Evolutionary conservation across 768 basidiomycete genomes (phyloP).

Genomic region (Suillus decipiens): DNA sequence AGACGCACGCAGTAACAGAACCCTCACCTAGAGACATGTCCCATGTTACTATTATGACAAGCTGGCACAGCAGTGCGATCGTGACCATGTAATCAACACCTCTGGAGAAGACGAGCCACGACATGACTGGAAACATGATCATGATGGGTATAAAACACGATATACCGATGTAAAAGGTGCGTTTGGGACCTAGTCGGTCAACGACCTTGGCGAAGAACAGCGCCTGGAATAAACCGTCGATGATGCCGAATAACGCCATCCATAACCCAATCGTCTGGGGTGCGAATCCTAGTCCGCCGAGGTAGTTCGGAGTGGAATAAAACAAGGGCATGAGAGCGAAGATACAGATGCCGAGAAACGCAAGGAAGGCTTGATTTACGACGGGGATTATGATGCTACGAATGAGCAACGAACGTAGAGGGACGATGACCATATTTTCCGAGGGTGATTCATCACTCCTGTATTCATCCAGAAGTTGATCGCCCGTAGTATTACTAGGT

Average conservation of each 20-base stretch:
- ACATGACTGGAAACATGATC: conserved; percentile 26
- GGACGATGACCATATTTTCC: neutral
- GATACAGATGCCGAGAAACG: conserved; percentile 29
- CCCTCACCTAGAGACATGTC: conserved; percentile 59
- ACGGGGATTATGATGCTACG: conserved; percentile 26
- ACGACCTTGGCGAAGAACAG: conserved; percentile 27
- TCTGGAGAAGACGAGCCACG: conserved; percentile 14
- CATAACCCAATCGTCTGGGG: conserved; percentile 28
- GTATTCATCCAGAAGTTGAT: neutral
- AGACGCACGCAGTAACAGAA: neutral
- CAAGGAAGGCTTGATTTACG: conserved; percentile 31
- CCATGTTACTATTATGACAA: conserved; percentile 46
- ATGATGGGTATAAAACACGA: conserved; percentile 23
- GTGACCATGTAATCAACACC: conserved; percentile 43
- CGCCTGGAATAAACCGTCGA: conserved; percentile 27
- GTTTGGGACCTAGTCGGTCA: conserved; percentile 24
- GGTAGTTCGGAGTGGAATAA: conserved; percentile 26
- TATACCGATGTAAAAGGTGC: conserved; percentile 22
- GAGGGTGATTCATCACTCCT: neutral
- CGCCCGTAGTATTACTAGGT: neutral
- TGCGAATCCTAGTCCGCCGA: conserved; percentile 30
- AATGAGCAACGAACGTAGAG: conserved; percentile 21
- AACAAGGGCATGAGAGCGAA: conserved; percentile 32
- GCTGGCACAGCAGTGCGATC: conserved; percentile 47
- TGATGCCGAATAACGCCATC: conserved; percentile 25